Evolutionary conservation across 352 stramenopile species (phyloP).

Genomic region (Phytophthora capsici): DNA sequence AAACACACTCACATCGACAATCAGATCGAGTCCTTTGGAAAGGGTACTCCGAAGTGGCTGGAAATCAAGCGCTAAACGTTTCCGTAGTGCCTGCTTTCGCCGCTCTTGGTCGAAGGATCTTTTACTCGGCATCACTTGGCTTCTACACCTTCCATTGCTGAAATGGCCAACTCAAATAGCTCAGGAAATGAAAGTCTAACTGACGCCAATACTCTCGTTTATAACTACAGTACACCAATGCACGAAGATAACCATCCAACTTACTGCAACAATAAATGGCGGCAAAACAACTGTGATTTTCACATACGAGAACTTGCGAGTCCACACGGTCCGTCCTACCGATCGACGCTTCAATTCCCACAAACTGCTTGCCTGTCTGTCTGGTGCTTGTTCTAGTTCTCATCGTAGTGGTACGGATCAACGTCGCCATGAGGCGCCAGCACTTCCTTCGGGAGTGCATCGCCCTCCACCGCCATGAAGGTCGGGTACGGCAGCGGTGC

Average conservation of each 20-base stretch:
- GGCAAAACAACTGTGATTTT: constrained; percentile 23
- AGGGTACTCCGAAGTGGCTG: constrained; percentile 56
- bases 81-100: constrained; percentile 50
- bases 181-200: constrained; percentile 10
- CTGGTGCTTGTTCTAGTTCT: constrained; percentile 55
- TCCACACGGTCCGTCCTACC: constrained; percentile 2
- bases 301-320: constrained; percentile 13
- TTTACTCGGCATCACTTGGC: constrained; percentile 32
- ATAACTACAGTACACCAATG: no score
- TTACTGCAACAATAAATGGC: background rate
- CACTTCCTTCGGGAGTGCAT: constrained; percentile 67
- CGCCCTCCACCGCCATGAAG: constrained; percentile 58
- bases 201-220: no score
- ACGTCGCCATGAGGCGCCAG: constrained; percentile 76
- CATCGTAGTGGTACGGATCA: constrained; percentile 89
- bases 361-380: constrained; percentile 11
- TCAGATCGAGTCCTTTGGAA: constrained; percentile 50
- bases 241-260: background rate
- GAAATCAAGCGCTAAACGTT: constrained; percentile 65
- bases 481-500: constrained; percentile 83
- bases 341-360: background rate
- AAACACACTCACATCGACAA: constrained; percentile 44
- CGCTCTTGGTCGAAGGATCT: constrained; percentile 46
- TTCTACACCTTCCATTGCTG: constrained; percentile 1
- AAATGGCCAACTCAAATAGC: constrained; percentile 17